Evolutionary conservation across 2,329 filamentous ascomycete species (phyloP).

Genomic region (Penicillium hordei): DNA sequence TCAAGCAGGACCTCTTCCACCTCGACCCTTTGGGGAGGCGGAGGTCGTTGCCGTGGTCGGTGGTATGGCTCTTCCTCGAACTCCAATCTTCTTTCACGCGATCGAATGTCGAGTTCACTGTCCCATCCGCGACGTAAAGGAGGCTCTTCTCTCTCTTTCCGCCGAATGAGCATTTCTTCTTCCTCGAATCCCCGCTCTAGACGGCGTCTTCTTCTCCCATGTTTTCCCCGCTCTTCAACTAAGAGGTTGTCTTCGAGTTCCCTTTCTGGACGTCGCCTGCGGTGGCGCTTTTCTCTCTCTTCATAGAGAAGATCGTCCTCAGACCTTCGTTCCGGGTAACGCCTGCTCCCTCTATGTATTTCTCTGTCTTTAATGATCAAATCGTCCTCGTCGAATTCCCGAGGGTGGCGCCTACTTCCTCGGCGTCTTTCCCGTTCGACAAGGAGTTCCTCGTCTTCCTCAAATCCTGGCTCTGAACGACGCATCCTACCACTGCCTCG

Average conservation of each 20-base stretch:
- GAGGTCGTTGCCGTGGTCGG: not conserved
- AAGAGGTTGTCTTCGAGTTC: not conserved
- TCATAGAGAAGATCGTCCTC: conserved; percentile 11
- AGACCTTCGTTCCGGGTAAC: conserved; percentile 20
- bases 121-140: conserved; percentile 8
- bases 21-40: not conserved
- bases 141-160: conserved; percentile 14
- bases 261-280: not conserved
- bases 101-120: conserved; percentile 4
- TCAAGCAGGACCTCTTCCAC: conserved; percentile 4
- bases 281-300: not conserved
- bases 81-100: conserved; percentile 1
- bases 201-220: conserved; percentile 15
- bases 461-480: conserved; percentile 19
- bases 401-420: not conserved
- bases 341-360: conserved; percentile 8
- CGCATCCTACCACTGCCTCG: not conserved
- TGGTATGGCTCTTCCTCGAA: not conserved
- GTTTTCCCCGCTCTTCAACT: not conserved
- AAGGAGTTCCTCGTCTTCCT: conserved; percentile 5
- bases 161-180: conserved; percentile 18
- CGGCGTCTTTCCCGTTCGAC: not conserved
- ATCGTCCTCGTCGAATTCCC: not conserved
- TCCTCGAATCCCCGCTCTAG: conserved; percentile 26
- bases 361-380: conserved; percentile 2